Conservation (phyloP, 805 yeast species). For the Starmerella tilneyi region DNA sequence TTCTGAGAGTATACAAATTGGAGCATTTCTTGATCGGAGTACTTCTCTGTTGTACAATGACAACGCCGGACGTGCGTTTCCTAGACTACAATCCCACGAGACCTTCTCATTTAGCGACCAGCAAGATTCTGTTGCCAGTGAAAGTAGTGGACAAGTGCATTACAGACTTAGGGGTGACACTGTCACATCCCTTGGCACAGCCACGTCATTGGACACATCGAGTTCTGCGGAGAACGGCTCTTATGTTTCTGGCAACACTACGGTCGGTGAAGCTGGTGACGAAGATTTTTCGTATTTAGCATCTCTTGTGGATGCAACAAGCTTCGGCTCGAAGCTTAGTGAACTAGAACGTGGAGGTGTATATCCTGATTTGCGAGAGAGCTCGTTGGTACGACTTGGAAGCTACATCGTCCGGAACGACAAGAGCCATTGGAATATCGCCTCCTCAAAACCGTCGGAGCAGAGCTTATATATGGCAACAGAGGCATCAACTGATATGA, state of each 20-base stretch:
- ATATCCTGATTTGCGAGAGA: constrained; percentile 30
- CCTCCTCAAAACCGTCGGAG: constrained; percentile 1
- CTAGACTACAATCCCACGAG: constrained; percentile 13
- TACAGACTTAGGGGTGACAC: constrained; percentile 12
- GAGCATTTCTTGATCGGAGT: constrained; percentile 22
- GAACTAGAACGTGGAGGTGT: constrained; percentile 15
- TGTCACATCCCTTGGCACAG: constrained; percentile 14
- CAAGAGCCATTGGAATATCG: constrained; percentile 3
- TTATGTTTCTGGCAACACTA: constrained; percentile 13
- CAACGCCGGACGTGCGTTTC: constrained; percentile 24
- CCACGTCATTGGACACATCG: constrained; percentile 12
- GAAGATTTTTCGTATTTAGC: constrained; percentile 32
- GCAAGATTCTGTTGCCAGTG: background rate
- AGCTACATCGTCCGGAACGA: constrained; percentile 22
- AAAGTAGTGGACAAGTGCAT: background rate
- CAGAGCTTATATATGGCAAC: constrained; percentile 1
- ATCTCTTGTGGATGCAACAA: constrained; percentile 28
- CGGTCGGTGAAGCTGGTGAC: constrained; percentile 20
- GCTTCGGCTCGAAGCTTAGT: constrained; percentile 16
- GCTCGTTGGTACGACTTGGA: constrained; percentile 30
- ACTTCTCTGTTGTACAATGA: constrained; percentile 23
- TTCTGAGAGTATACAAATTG: constrained; percentile 23
- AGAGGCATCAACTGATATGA: background rate
- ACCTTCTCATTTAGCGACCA: background rate
- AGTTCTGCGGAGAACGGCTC: constrained; percentile 5